phyloP scores from a whole-genome alignment of 2,329 filamentous ascomycete species.

The Colletotrichum gigasporum region DNA sequence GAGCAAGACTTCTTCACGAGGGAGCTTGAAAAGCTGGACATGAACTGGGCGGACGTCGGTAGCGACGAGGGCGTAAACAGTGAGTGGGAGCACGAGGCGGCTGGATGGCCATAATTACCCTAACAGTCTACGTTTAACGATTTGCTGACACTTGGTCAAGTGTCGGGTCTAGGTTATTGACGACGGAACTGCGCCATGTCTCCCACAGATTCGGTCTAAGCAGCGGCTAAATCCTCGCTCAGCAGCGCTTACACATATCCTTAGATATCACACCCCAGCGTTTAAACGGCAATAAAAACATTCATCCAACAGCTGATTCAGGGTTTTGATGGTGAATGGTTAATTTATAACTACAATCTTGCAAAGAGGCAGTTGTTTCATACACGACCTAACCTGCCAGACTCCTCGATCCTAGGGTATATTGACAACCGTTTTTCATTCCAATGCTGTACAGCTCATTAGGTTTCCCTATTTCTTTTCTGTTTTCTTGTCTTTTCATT shows the following conservation, averaged over 20 bases:
- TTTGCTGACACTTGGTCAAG: conserved; percentile 24
- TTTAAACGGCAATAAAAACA: no score
- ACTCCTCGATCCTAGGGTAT: conserved; percentile 24
- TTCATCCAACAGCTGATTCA: no score
- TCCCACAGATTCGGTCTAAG: not conserved
- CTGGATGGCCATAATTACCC: conserved; percentile 26
- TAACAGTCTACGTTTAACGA: not conserved
- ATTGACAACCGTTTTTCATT: not conserved
- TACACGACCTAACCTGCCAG: not conserved
- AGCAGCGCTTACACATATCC: no score
- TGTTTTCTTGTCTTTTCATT: conserved; percentile 12
- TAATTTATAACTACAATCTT: not conserved
- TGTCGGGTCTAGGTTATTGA: conserved; percentile 30
- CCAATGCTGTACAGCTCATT: not conserved
- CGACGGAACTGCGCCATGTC: not conserved
- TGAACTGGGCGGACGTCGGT: conserved; percentile 55
- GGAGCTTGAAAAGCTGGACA: conserved; percentile 78
- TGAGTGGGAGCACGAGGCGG: conserved; percentile 37
- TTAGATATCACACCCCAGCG: no score
- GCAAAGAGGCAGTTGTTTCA: not conserved
- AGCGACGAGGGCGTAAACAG: conserved; percentile 40
- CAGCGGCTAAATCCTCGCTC: no score
- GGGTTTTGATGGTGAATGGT: not conserved
- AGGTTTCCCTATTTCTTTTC: conserved; percentile 29
- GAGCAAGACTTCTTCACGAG: conserved; percentile 83